These are phyloP conservation scores for Limonium bicolor DNA, from an alignment of 148 eudicot species.

Conservation along the genomic window DNA sequence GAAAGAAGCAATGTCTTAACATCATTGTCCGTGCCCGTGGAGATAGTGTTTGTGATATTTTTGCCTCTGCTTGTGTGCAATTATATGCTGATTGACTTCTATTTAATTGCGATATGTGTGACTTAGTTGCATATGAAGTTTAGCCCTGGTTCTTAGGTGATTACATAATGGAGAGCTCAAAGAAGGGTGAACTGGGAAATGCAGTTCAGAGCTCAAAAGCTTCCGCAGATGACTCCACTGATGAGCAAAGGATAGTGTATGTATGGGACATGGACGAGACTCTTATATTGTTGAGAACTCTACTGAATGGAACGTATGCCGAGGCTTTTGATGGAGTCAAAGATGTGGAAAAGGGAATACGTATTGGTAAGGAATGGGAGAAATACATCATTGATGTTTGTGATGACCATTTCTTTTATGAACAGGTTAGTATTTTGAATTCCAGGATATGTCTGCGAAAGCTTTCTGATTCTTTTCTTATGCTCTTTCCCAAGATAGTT, in stretches of 20 bases:
- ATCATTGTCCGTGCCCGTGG: too few species aligned
- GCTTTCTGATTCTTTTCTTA: too few species aligned
- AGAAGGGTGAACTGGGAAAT: constrained; percentile 3
- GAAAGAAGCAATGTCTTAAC: too few species aligned
- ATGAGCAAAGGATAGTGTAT: constrained; percentile 46
- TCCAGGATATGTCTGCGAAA: too few species aligned
- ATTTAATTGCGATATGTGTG: too few species aligned
- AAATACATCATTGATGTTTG: constrained; percentile 64
- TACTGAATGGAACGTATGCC: constrained; percentile 64
- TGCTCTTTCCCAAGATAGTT: too few species aligned
- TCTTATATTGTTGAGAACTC: constrained; percentile 81
- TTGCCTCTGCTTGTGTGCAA: too few species aligned
- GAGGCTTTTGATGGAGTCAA: constrained; percentile 53
- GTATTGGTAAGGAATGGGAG: constrained; percentile 84
- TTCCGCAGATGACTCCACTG: constrained; percentile 8
- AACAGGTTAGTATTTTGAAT: constrained; percentile 35
- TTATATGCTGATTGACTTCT: too few species aligned
- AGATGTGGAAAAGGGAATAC: constrained; percentile 60
- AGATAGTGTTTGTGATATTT: too few species aligned
- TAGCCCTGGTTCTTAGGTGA: too few species aligned
- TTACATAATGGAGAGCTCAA: too few species aligned
- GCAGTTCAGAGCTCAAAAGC: constrained; percentile 1
- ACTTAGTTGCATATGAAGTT: too few species aligned
- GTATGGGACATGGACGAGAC: constrained; percentile 99
- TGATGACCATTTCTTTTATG: constrained; percentile 73